Evolutionary conservation across 257 asterid species (phyloP).

Genomic region (Mentha longifolia): DNA sequence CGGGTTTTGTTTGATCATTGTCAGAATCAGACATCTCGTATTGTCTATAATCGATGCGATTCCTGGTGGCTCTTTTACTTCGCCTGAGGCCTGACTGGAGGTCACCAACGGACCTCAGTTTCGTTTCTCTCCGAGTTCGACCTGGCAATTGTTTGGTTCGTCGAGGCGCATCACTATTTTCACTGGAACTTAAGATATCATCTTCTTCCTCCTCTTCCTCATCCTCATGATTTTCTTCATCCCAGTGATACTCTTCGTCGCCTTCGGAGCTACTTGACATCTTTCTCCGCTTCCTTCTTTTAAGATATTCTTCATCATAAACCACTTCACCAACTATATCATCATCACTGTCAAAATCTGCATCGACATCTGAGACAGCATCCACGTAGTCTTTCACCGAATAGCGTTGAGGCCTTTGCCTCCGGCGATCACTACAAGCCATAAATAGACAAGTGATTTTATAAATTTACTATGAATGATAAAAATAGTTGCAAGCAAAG

Average conservation of each 20-base stretch:
- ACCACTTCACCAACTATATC: slow-evolving; percentile 97
- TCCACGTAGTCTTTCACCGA: slow-evolving; percentile 75
- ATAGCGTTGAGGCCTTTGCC: slow-evolving; percentile 93
- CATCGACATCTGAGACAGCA: slow-evolving; percentile 76
- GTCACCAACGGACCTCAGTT: slow-evolving; percentile 69
- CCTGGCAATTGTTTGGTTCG: slow-evolving; percentile 53
- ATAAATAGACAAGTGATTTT: slow-evolving; percentile 27
- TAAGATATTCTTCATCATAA: slow-evolving; percentile 86
- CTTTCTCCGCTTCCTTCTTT: slow-evolving; percentile 64
- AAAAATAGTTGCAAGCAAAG: slow-evolving; percentile 3
- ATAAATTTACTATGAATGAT: not conserved
- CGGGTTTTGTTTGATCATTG: slow-evolving; percentile 57
- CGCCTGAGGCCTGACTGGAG: slow-evolving; percentile 86
- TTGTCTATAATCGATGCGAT: slow-evolving; percentile 70
- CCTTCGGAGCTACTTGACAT: slow-evolving; percentile 91
- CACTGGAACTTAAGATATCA: slow-evolving; percentile 65
- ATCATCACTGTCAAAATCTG: slow-evolving; percentile 89
- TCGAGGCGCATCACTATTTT: slow-evolving; percentile 65
- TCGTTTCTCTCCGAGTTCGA: slow-evolving; percentile 79
- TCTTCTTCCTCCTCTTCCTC: slow-evolving; percentile 69
- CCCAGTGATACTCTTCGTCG: slow-evolving; percentile 83
- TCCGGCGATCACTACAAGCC: slow-evolving; percentile 66
- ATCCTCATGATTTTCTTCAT: slow-evolving; percentile 80
- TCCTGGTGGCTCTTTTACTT: slow-evolving; percentile 85
- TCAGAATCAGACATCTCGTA: slow-evolving; percentile 90